Evolutionary conservation across 2,329 filamentous ascomycete genomes (phyloP).

Genomic region (Cladorrhinum sp.): DNA sequence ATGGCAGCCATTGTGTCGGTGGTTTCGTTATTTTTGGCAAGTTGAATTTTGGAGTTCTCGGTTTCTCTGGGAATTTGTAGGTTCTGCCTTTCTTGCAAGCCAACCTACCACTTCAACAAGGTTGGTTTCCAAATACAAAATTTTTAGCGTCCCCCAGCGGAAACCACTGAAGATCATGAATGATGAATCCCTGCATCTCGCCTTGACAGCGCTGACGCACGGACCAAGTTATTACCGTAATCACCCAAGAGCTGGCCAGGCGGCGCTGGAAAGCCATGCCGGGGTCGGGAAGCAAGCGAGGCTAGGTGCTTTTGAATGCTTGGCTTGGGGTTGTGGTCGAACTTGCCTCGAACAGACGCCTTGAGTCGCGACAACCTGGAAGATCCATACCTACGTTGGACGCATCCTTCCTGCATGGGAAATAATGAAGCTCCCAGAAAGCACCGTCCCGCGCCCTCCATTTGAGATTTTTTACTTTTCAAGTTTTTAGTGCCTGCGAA

Average conservation of each 20-base stretch:
- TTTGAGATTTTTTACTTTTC: background rate
- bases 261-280: constrained; percentile 1
- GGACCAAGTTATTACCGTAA: background rate
- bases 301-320: background rate
- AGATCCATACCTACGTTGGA: no score
- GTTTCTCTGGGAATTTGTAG: background rate
- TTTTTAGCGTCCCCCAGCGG: constrained; percentile 11
- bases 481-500: background rate
- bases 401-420: background rate
- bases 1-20: constrained; percentile 70
- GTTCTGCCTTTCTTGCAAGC: background rate
- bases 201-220: background rate
- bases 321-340: background rate
- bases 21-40: constrained; percentile 5
- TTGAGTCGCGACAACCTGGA: background rate
- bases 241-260: background rate
- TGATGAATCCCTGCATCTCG: constrained; percentile 2
- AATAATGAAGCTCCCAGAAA: background rate
- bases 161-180: background rate
- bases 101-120: constrained; percentile 8
- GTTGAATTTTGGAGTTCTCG: background rate
- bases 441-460: background rate
- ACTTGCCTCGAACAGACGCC: background rate
- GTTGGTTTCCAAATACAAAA: constrained; percentile 5
- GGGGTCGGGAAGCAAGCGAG: constrained; percentile 2